Evolutionary conservation across 306 rosid genomes (phyloP).

Genomic region (Hylodesmum podocarpum): DNA sequence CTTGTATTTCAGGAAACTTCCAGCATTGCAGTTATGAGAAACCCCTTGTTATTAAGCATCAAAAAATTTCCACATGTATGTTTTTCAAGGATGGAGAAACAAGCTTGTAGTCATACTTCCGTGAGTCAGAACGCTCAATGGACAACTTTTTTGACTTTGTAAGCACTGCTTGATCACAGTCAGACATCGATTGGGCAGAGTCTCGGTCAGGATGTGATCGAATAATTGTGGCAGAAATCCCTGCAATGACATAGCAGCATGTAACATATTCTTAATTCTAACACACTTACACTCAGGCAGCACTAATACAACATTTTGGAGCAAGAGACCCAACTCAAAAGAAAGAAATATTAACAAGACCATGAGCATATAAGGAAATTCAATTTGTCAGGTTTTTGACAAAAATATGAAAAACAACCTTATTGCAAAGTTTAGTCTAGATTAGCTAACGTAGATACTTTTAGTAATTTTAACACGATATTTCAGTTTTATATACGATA

Average conservation of each 20-base stretch:
- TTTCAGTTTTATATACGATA: too few relatives aligned
- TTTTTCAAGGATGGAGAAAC: conserved; percentile 6
- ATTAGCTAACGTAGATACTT: neutral
- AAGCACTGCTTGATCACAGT: conserved; percentile 52
- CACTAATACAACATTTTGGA: conserved; percentile 36
- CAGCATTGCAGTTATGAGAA: neutral
- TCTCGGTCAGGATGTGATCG: conserved; percentile 56
- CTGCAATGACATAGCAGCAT: conserved; percentile 44
- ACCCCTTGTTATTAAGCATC: neutral
- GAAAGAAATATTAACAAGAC: conserved; percentile 26
- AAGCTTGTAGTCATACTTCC: conserved; percentile 53
- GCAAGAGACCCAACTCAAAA: conserved; percentile 30
- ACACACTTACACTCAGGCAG: conserved; percentile 16
- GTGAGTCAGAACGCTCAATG: conserved; percentile 69
- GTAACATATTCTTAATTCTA: conserved; percentile 18
- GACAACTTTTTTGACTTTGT: conserved; percentile 84
- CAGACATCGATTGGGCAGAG: conserved; percentile 54
- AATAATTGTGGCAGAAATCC: conserved; percentile 47
- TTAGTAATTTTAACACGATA: too few relatives aligned
- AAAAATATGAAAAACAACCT: neutral
- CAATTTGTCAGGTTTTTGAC: neutral
- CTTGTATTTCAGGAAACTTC: neutral
- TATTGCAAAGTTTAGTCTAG: neutral
- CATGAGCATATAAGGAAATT: neutral
- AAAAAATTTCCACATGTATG: neutral